Evolutionary conservation across 208 protist species (phyloP).

Genomic region (Trypanosoma theileri): DNA sequence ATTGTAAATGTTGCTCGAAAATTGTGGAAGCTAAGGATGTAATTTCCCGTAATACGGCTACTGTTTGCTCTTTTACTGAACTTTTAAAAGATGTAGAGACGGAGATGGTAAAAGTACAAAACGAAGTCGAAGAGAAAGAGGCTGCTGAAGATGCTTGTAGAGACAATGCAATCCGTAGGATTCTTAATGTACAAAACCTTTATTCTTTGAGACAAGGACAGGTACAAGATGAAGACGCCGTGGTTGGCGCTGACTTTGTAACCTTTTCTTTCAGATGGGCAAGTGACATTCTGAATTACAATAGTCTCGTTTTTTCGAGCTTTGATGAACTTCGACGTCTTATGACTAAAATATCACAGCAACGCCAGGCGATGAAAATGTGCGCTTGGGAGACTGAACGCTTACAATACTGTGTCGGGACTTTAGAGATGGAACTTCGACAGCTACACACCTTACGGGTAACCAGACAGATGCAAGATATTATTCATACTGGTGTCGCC

Average conservation of each 20-base stretch:
- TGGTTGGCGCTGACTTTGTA: constrained; percentile 79
- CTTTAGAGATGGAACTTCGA: constrained; percentile 86
- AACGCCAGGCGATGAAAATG: constrained; percentile 77
- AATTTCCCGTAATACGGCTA: constrained; percentile 29
- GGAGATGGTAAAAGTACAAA: constrained; percentile 26
- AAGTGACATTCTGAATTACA: constrained; percentile 72
- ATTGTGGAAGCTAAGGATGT: constrained; percentile 38
- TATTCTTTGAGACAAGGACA: constrained; percentile 90
- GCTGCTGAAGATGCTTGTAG: constrained; percentile 27
- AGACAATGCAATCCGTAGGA: constrained; percentile 28
- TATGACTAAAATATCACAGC: constrained; percentile 77
- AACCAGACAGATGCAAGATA: constrained; percentile 94
- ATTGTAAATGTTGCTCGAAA: constrained; percentile 51
- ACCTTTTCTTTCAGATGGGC: constrained; percentile 74
- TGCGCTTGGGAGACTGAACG: constrained; percentile 72
- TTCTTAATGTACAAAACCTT: constrained; percentile 73
- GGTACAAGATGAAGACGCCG: constrained; percentile 89
- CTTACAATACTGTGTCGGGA: constrained; percentile 75
- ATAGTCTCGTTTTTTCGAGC: constrained; percentile 78
- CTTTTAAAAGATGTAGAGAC: constrained; percentile 29
- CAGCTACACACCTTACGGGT: constrained; percentile 94
- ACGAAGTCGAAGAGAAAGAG: constrained; percentile 29
- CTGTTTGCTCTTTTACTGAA: constrained; percentile 30
- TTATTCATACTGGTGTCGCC: constrained; percentile 78
- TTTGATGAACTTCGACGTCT: constrained; percentile 71